phyloP scores from a whole-genome alignment of 2,329 filamentous ascomycete genomes.

The Aspergillus awamori region DNA sequence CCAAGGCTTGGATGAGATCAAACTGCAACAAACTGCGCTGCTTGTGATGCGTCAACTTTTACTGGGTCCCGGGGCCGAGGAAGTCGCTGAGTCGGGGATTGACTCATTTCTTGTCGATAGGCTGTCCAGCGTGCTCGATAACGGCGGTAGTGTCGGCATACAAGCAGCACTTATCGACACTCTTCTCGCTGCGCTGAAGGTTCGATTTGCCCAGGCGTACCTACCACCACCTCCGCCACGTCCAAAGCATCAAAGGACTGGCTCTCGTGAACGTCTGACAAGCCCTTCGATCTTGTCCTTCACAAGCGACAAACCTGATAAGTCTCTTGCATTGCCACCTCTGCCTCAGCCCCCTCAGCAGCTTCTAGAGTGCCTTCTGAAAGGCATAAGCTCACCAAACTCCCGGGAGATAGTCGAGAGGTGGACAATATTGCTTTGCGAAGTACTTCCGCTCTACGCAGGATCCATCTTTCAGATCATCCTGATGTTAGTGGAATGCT shows the following conservation, averaged over 20 bases:
- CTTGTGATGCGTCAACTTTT: conserved; percentile 60
- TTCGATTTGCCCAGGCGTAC: conserved; percentile 51
- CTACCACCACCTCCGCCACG: conserved; percentile 33
- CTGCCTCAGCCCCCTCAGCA: conserved; percentile 61
- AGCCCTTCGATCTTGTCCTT: conserved; percentile 50
- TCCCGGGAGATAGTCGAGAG: conserved; percentile 82
- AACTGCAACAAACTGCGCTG: conserved; percentile 71
- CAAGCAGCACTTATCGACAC: conserved; percentile 79
- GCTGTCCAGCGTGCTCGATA: conserved; percentile 63
- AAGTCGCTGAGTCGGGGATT: conserved; percentile 55
- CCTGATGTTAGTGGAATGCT: conserved; percentile 85
- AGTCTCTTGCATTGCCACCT: conserved; percentile 32
- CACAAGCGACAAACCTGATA: conserved; percentile 49
- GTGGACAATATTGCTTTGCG: conserved; percentile 84
- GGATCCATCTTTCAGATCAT: conserved; percentile 86
- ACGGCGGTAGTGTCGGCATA: conserved; percentile 65
- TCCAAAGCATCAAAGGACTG: conserved; percentile 40
- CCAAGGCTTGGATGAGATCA: conserved; percentile 58
- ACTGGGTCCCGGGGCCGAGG: conserved; percentile 43
- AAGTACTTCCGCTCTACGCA: conserved; percentile 81
- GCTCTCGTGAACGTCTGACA: conserved; percentile 44
- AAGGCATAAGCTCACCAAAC: conserved; percentile 73
- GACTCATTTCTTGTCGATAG: conserved; percentile 72
- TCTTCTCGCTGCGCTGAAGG: conserved; percentile 72
- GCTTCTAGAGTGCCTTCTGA: conserved; percentile 76